These are phyloP conservation scores for Tuctoria greenei DNA, from an alignment of 176 grass and related monocot genomes.

Conservation along the genomic window DNA sequence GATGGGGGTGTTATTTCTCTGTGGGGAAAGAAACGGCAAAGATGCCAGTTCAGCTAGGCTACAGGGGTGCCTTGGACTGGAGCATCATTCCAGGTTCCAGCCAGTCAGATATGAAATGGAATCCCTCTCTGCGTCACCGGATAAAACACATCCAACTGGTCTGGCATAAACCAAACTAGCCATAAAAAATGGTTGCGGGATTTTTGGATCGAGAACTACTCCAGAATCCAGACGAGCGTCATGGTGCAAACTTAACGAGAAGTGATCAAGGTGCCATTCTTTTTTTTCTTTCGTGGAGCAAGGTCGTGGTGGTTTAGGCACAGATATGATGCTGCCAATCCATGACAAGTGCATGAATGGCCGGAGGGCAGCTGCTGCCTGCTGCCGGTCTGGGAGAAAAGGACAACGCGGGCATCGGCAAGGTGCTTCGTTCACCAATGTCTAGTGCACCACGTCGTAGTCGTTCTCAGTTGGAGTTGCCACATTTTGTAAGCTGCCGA, in stretches of 20 bases:
- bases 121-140: background rate
- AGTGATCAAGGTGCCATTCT: background rate
- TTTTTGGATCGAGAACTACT: background rate
- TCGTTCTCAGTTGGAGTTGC: no score
- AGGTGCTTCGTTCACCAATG: no score
- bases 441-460: no score
- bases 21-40: background rate
- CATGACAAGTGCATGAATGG: background rate
- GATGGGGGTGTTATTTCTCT: background rate
- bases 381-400: no score
- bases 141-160: background rate
- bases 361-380: no score
- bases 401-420: no score
- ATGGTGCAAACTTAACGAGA: no score
- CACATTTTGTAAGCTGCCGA: no score
- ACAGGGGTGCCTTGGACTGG: background rate
- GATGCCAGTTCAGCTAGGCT: background rate
- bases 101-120: background rate
- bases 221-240: background rate
- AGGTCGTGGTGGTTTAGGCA: conserved; percentile 12
- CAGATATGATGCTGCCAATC: conserved; percentile 19
- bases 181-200: background rate
- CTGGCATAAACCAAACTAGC: background rate
- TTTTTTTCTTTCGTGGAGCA: background rate
- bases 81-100: background rate